A percentile compares a stretch with the other conserved stretches of the same genome.
Evolutionary conservation across 139 green algal species (phyloP).

Genomic region (Klebsormidium nitens): DNA sequence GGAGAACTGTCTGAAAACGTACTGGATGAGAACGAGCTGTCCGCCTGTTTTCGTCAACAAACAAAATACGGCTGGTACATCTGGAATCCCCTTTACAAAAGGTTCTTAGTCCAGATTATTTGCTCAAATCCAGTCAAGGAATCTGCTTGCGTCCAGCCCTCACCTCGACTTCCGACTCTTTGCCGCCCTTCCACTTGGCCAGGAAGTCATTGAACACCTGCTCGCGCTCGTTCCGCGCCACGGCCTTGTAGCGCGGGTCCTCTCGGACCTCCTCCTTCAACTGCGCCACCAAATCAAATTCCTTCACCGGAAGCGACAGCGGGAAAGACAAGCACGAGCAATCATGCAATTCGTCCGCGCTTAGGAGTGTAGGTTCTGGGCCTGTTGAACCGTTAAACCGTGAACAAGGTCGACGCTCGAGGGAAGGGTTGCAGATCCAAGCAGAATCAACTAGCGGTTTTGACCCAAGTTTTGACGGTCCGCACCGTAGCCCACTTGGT

Average conservation of each 20-base stretch:
- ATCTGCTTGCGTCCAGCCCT: not conserved
- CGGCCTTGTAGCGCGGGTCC: constrained; percentile 9
- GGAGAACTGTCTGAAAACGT: too few species aligned
- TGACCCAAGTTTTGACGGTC: constrained; percentile 15
- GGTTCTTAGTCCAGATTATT: too few species aligned
- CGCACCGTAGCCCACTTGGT: constrained; percentile 17
- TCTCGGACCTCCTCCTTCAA: constrained; percentile 16
- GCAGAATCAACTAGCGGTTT: not conserved
- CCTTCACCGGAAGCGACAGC: not conserved
- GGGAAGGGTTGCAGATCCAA: not conserved
- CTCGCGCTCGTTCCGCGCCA: constrained; percentile 8
- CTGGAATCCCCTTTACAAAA: too few species aligned
- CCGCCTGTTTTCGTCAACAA: too few species aligned
- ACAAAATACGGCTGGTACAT: too few species aligned
- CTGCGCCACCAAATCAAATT: constrained; percentile 6
- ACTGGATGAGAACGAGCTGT: too few species aligned
- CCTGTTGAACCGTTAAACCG: not conserved
- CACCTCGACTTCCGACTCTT: constrained; percentile 24
- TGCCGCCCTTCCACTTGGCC: not conserved
- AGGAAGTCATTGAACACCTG: constrained; percentile 14
- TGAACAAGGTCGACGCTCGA: not conserved
- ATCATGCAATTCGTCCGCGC: constrained; percentile 1
- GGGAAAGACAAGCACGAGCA: not conserved
- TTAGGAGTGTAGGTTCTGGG: too few species aligned
- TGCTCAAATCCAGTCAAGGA: constrained; percentile 3